These are phyloP conservation scores for Pythium volutum DNA, from an alignment of 352 stramenopile genomes.

Conservation along the genomic window DNA sequence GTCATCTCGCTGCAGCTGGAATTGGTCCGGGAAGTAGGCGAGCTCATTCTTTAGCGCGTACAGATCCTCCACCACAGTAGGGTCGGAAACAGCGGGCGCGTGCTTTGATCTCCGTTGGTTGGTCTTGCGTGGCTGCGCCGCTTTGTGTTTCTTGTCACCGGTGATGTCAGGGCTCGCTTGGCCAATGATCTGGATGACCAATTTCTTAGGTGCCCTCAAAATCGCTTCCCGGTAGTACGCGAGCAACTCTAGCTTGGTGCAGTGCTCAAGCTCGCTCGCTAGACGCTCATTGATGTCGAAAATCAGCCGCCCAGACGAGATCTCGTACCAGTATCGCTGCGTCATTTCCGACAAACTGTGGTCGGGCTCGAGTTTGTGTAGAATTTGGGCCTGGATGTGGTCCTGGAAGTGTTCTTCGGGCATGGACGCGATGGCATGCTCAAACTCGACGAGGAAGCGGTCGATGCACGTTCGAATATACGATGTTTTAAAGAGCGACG, in stretches of 20 bases:
- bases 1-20: conserved; percentile 24
- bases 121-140: conserved; percentile 25
- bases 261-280: conserved; percentile 62
- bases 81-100: conserved; percentile 7
- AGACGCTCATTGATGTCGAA: conserved; percentile 76
- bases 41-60: conserved; percentile 65
- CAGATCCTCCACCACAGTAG: conserved; percentile 36
- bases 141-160: conserved; percentile 22
- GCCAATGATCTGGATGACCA: conserved; percentile 63
- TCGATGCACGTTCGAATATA: conserved; percentile 71
- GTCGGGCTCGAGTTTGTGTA: conserved; percentile 79
- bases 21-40: conserved; percentile 39
- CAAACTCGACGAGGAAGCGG: conserved; percentile 76
- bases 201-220: conserved; percentile 58
- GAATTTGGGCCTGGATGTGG: conserved; percentile 73
- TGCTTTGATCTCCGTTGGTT: conserved; percentile 21
- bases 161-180: conserved; percentile 29
- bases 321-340: conserved; percentile 80
- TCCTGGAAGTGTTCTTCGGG: conserved; percentile 68
- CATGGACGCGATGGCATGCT: conserved; percentile 70
- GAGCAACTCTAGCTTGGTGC: conserved; percentile 65
- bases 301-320: conserved; percentile 59
- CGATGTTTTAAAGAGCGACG: conserved; percentile 62
- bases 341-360: conserved; percentile 78
- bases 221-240: conserved; percentile 64